Evolutionary conservation across 1,284 basidiomycete genomes (phyloP).

Genomic region (Sanguinoderma infundibulare): DNA sequence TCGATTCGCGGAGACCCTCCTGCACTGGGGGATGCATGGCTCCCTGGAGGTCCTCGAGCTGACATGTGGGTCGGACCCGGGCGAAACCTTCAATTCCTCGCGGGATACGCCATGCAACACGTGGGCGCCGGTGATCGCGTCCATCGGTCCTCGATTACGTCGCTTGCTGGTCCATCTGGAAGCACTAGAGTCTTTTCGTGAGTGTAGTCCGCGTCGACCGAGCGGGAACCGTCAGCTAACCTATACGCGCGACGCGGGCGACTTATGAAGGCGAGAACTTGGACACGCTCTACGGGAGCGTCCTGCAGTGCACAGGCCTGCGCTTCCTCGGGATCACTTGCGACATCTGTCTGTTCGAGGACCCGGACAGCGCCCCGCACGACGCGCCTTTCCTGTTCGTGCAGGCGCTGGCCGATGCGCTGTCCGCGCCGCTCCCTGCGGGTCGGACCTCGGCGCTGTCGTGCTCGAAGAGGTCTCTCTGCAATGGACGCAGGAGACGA

Average conservation of each 20-base stretch:
- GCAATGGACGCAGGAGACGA: not conserved
- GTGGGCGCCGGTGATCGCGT: too few species aligned
- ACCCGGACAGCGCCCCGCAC: not conserved
- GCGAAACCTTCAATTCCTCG: not conserved
- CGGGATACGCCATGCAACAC: not conserved
- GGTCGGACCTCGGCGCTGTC: not conserved
- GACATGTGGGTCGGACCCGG: not conserved
- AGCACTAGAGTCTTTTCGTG: too few species aligned
- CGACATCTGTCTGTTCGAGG: not conserved
- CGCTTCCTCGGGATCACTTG: not conserved
- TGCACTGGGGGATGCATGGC: not conserved
- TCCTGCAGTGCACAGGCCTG: not conserved
- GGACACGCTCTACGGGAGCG: too few species aligned
- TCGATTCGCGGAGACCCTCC: not conserved
- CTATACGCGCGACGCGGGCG: too few species aligned
- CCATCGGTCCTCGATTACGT: too few species aligned
- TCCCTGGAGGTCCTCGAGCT: not conserved
- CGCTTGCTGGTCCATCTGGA: too few species aligned
- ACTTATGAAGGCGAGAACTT: too few species aligned
- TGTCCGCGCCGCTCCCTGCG: not conserved
- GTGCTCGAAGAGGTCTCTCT: not conserved
- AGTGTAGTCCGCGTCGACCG: too few species aligned
- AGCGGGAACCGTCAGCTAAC: too few species aligned
- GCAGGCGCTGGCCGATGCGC: not conserved
- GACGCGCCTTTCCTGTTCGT: not conserved